phyloP scores from a whole-genome alignment of 495 filamentous ascomycete species.

The Podospora tetraspora region DNA sequence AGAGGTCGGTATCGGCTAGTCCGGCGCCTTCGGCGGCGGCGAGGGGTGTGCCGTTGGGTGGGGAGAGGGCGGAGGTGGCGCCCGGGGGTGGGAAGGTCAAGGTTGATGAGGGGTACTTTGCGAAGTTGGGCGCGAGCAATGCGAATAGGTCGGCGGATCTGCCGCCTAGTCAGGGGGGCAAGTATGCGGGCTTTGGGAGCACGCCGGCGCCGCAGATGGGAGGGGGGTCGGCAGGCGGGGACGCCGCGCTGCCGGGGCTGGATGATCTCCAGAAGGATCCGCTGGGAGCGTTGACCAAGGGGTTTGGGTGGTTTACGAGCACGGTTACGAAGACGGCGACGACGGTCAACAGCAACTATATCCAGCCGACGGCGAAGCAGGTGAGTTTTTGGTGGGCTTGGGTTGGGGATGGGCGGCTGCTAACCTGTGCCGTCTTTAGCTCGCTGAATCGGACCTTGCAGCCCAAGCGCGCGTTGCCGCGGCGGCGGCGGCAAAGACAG shows the following conservation, averaged over 20 bases:
- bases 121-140: conserved; percentile 74
- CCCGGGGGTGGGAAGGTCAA: conserved; percentile 41
- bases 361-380: conserved; percentile 85
- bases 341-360: conserved; percentile 78
- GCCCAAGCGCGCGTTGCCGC: conserved; percentile 72
- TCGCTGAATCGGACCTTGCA: conserved; percentile 83
- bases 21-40: conserved; percentile 34
- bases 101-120: conserved; percentile 84
- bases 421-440: conserved; percentile 36
- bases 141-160: conserved; percentile 64
- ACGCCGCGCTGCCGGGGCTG: conserved; percentile 52
- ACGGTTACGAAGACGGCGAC: conserved; percentile 85
- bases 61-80: conserved; percentile 57
- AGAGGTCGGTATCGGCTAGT: conserved; percentile 28
- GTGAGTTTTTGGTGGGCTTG: conserved; percentile 40
- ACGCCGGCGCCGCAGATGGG: conserved; percentile 46
- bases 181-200: conserved; percentile 86
- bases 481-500: conserved; percentile 54
- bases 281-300: conserved; percentile 79
- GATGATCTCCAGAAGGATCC: conserved; percentile 90
- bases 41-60: conserved; percentile 43
- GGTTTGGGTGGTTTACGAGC: conserved; percentile 87
- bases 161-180: conserved; percentile 84
- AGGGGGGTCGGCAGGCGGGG: conserved; percentile 24
- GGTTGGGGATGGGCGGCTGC: background rate